phyloP scores from a whole-genome alignment of 2,329 filamentous ascomycete genomes.

The Niveomyces coronatus region DNA sequence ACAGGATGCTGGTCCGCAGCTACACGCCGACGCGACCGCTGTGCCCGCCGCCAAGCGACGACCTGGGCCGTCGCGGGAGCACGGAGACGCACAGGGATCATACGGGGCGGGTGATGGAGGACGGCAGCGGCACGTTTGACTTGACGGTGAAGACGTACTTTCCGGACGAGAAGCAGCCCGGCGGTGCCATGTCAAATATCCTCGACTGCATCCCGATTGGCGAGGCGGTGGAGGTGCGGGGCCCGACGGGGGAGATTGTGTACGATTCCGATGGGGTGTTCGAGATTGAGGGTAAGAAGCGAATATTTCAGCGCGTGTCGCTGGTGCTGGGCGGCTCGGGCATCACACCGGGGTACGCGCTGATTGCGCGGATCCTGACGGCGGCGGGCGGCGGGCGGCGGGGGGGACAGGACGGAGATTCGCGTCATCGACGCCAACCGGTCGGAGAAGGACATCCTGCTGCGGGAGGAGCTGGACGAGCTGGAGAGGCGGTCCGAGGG shows the following conservation, averaged over 20 bases:
- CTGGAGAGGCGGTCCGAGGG: slow-evolving; percentile 35
- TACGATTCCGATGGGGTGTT: slow-evolving; percentile 38
- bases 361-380: slow-evolving; percentile 33
- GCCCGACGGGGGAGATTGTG: slow-evolving; percentile 39
- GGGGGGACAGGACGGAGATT: slow-evolving; percentile 29
- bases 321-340: slow-evolving; percentile 41
- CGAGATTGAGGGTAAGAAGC: slow-evolving; percentile 29
- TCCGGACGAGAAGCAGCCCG: slow-evolving; percentile 34
- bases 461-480: slow-evolving; percentile 45
- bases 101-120: slow-evolving; percentile 4
- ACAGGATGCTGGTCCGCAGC: slow-evolving; percentile 38
- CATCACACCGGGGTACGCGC: slow-evolving; percentile 37
- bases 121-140: slow-evolving; percentile 35
- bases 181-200: slow-evolving; percentile 43
- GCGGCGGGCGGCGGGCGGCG: slow-evolving; percentile 12
- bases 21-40: slow-evolving; percentile 41
- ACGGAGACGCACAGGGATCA: background rate
- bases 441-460: slow-evolving; percentile 46
- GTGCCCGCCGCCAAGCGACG: slow-evolving; percentile 13
- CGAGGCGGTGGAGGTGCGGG: slow-evolving; percentile 40
- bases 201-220: slow-evolving; percentile 38
- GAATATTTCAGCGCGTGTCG: slow-evolving; percentile 32
- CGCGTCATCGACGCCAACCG: slow-evolving; percentile 44
- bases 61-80: no score
- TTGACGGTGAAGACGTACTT: slow-evolving; percentile 43